Conservation (phyloP, 2,329 filamentous ascomycete species). For the Zymoseptoria ardabiliae region DNA sequence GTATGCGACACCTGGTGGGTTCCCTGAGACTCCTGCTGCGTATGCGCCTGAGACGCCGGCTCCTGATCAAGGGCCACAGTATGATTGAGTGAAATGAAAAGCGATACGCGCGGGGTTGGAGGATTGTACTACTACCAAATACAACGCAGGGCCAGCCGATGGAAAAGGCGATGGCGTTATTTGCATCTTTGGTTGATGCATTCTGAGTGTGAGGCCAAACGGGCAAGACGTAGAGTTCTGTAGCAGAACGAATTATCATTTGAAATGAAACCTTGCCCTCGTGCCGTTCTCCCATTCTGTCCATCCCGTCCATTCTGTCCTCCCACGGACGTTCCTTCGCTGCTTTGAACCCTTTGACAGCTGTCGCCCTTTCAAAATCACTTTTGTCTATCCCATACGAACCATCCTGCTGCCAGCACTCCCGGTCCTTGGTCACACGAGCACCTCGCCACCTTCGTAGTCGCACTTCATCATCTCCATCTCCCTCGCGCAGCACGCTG, state of each 20-base stretch:
- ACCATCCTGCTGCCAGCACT: neutral
- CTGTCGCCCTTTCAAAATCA: neutral
- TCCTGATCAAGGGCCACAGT: conserved; percentile 36
- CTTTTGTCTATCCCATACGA: neutral
- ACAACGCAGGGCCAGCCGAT: neutral
- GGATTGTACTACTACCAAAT: neutral
- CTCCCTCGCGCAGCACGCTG: neutral
- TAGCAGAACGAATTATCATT: neutral
- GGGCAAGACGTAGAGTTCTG: neutral
- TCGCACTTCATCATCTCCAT: too few relatives aligned
- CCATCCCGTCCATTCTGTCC: too few relatives aligned
- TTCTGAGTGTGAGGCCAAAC: neutral
- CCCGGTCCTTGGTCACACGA: neutral
- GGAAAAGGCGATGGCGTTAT: neutral
- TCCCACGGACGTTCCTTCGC: too few relatives aligned
- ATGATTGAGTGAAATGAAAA: conserved; percentile 25
- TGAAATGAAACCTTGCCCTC: neutral
- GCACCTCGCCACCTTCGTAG: too few relatives aligned
- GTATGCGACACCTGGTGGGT: conserved; percentile 34
- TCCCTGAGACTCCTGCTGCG: conserved; percentile 45
- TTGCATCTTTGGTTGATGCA: neutral
- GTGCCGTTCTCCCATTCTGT: too few relatives aligned
- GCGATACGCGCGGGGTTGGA: neutral
- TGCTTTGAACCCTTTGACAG: neutral
- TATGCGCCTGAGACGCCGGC: conserved; percentile 53